A percentile compares a stretch with the other conserved stretches of the same genome.
Evolutionary conservation across 148 eudicot genomes (phyloP).

Genomic region (Agrostemma githago): DNA sequence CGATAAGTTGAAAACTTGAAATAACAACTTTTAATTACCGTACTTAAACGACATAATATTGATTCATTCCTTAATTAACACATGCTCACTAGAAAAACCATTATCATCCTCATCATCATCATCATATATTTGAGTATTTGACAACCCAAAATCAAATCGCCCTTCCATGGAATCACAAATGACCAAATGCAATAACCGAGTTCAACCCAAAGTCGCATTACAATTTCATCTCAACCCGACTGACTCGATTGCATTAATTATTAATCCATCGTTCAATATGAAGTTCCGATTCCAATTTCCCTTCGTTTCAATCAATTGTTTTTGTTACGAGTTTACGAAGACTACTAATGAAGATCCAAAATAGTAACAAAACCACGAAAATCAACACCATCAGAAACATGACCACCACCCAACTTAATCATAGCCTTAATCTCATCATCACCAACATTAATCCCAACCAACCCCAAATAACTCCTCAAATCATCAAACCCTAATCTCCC

Average conservation of each 20-base stretch:
- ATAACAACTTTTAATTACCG: too few species aligned
- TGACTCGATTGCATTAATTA: background rate
- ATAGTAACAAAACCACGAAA: constrained; percentile 51
- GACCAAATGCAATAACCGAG: background rate
- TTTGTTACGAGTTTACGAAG: background rate
- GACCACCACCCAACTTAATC: constrained; percentile 66
- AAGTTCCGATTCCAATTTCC: background rate
- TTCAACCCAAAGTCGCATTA: background rate
- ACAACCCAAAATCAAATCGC: background rate
- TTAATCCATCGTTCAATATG: background rate
- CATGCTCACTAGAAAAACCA: too few species aligned
- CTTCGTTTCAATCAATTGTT: too few species aligned
- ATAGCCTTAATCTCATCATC: constrained; percentile 79
- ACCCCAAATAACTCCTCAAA: constrained; percentile 40
- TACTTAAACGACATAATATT: too few species aligned
- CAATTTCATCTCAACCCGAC: background rate
- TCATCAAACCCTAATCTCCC: constrained; percentile 65
- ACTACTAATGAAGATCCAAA: constrained; percentile 33
- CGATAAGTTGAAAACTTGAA: too few species aligned
- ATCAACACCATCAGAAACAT: constrained; percentile 47
- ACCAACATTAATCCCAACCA: constrained; percentile 45
- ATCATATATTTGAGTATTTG: background rate
- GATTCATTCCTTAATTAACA: too few species aligned
- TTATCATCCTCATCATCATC: too few species aligned
- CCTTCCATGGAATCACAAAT: background rate